Base-by-base conservation (phyloP, 306 rosid genomes). In the Sicyos edulis region DNA sequence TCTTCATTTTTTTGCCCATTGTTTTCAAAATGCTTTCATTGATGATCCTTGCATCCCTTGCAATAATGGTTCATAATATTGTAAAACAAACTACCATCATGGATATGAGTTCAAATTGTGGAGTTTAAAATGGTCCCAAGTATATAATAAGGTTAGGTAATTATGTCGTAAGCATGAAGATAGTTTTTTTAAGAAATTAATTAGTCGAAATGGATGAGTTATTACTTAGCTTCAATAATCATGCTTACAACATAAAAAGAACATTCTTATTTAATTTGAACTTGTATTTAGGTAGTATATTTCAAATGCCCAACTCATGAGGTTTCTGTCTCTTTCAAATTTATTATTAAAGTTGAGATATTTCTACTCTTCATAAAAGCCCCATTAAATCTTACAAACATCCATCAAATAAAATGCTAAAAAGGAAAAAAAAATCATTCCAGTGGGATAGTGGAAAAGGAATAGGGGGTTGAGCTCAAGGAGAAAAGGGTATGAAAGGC, bases 11-110 rank as follows among this genome's bases (percentile, higher is more conserved):
- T 60, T 21, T 58, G 12, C 45, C 62, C 4, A 22, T 74, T 49
- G 49, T 42, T 53, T 42, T 42, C 47, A 42, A 42, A 42, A 42
- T 73, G 57, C 69, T 82, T 82, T 76, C 70, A 62, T 79, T 84
- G 55, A 71, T 81, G 74, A 75, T 67, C 9, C 73, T 79, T 53
- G n/a, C 74, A 73, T 81, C 58, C 13, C 56, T 72, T 64, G 65
- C 85, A 62, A 85, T 83, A 78, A 90, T 84, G 20, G 57, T 78
- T 74, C 68, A 71, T 70, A 67, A 77, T 82, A 70, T 80, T 73
- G 80, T 82, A 76, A 82, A 86, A 80, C 52, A 47, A 64, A 89
- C 79, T 75, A 75, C 77, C 84, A 82, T 83, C 82, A 71, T 65
- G 78, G 78, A 24, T 73, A 10, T 32, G 37, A n/a, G 74, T 57